Conservation (phyloP, 2,329 filamentous ascomycete species). For the Ceratocystis cubensis region DNA sequence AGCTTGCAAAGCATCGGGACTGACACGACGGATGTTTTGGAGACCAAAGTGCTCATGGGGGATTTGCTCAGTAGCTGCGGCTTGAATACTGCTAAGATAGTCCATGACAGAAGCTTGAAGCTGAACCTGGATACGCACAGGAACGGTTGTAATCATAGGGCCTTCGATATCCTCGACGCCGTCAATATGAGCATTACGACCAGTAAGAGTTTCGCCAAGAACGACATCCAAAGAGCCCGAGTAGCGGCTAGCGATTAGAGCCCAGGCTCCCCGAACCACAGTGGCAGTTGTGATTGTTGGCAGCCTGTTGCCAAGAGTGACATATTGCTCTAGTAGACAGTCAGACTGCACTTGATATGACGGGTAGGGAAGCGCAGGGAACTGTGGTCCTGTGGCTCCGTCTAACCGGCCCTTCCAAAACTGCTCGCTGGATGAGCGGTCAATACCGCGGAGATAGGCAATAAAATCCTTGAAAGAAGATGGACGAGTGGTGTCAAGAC, state of each 20-base stretch:
- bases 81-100: constrained; percentile 45
- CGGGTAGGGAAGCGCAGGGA: constrained; percentile 36
- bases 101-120: constrained; percentile 33
- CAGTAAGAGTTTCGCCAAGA: constrained; percentile 48
- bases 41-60: constrained; percentile 52
- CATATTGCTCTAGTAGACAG: constrained; percentile 41
- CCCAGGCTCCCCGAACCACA: constrained; percentile 47
- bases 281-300: constrained; percentile 38
- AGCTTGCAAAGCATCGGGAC: constrained; percentile 41
- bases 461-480: constrained; percentile 37
- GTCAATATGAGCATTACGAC: constrained; percentile 38
- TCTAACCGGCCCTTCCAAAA: constrained; percentile 38
- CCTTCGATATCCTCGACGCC: constrained; percentile 44
- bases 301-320: constrained; percentile 29
- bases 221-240: constrained; percentile 41
- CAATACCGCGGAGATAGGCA: constrained; percentile 33
- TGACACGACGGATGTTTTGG: constrained; percentile 46
- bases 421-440: constrained; percentile 31
- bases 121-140: constrained; percentile 39
- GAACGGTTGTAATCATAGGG: constrained; percentile 49
- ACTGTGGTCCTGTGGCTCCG: constrained; percentile 35
- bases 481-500: constrained; percentile 22
- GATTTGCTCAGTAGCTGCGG: constrained; percentile 44
- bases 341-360: constrained; percentile 40
- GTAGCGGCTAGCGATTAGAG: constrained; percentile 41